phyloP scores from a whole-genome alignment of 164 flowering plant genomes.

The grape (Vitis vinifera) region DNA sequence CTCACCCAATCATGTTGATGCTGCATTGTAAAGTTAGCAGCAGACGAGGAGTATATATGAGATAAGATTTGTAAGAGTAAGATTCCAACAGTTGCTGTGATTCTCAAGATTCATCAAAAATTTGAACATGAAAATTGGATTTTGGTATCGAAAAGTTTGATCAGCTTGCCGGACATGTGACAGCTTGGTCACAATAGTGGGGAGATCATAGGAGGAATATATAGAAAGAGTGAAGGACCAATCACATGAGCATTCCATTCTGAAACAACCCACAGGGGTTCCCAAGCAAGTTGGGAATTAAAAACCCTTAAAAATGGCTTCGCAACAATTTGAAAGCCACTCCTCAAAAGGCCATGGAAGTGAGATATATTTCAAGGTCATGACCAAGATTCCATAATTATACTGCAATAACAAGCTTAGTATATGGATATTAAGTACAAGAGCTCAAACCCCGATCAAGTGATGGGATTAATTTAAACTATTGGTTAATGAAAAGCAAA shows the following conservation, averaged over 20 bases:
- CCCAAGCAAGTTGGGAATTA: too few species aligned
- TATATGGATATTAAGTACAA: not conserved
- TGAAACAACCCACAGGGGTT: too few species aligned
- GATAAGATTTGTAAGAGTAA: slow-evolving; percentile 4
- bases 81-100: slow-evolving; percentile 7
- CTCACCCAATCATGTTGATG: not conserved
- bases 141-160: too few species aligned
- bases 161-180: not conserved
- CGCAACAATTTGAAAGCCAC: too few species aligned
- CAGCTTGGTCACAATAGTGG: not conserved
- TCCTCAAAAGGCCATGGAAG: not conserved
- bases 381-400: slow-evolving; percentile 14
- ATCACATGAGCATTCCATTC: too few species aligned
- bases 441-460: slow-evolving; percentile 21
- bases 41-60: slow-evolving; percentile 1
- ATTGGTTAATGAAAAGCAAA: slow-evolving; percentile 10
- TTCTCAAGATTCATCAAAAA: slow-evolving; percentile 7
- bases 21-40: slow-evolving; percentile 11
- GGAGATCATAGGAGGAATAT: not conserved
- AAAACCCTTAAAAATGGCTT: too few species aligned
- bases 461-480: slow-evolving; percentile 5
- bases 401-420: not conserved
- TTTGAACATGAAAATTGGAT: not conserved
- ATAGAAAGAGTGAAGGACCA: too few species aligned
- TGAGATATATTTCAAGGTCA: slow-evolving; percentile 10